Conservation (phyloP, 177 flowering plant genomes). For the Telopea speciosissima region DNA sequence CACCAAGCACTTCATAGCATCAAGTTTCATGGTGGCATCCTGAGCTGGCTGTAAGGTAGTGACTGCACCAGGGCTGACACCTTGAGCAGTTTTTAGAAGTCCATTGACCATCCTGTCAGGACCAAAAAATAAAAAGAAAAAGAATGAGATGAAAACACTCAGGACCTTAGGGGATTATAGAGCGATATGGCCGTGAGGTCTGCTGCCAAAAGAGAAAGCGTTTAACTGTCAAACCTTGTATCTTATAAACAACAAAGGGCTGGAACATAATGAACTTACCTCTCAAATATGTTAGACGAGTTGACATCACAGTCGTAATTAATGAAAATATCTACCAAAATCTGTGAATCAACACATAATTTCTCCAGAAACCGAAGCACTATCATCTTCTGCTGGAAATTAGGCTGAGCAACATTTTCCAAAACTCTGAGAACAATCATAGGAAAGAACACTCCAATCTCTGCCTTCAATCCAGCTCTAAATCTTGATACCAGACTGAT, state of each 20-base stretch:
- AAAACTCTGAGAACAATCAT: conserved; percentile 98
- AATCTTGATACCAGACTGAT: conserved; percentile 91
- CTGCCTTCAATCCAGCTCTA: conserved; percentile 98
- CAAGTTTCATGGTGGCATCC: conserved; percentile 63
- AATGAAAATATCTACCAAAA: conserved; percentile 83
- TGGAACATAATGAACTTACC: conserved; percentile 41
- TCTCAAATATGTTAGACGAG: conserved; percentile 93
- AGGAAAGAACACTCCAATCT: conserved; percentile 98
- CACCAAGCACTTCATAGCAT: conserved; percentile 76
- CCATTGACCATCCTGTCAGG: conserved; percentile 93
- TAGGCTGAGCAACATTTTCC: conserved; percentile 96
- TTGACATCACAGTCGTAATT: conserved; percentile 98
- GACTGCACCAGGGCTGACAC: conserved; percentile 60
- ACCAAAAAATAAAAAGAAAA: neutral
- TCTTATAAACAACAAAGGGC: neutral
- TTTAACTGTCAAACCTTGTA: neutral
- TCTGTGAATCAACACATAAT: conserved; percentile 89
- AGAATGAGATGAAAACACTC: conserved; percentile 1
- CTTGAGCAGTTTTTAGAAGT: conserved; percentile 89
- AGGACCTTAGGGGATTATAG: neutral
- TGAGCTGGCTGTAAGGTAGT: conserved; percentile 70
- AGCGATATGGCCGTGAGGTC: conserved; percentile 1
- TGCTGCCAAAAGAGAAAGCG: neutral
- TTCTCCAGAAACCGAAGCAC: conserved; percentile 89
- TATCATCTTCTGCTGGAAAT: conserved; percentile 97